phyloP scores from a whole-genome alignment of 2,329 filamentous ascomycete genomes.

The Metarhizium rileyi region DNA sequence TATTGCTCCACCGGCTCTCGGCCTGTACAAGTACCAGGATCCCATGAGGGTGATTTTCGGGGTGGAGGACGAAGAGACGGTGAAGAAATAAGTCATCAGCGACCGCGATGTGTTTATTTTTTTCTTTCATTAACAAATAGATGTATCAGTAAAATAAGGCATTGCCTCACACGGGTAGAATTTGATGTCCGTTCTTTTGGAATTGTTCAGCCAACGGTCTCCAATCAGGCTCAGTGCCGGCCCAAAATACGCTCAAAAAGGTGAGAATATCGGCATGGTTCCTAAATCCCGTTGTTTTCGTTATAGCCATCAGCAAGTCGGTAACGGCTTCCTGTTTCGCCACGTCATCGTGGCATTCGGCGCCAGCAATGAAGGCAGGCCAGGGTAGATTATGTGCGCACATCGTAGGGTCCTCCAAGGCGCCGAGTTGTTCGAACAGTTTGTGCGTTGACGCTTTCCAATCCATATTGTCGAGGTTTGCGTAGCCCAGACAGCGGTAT shows the following conservation, averaged over 20 bases:
- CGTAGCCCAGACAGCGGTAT: conserved; percentile 16
- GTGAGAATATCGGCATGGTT: conserved; percentile 14
- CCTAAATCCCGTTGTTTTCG: conserved; percentile 14
- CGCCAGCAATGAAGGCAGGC: conserved; percentile 20
- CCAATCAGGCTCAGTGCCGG: conserved; percentile 16
- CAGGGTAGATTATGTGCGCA: conserved; percentile 21
- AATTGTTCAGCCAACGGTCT: conserved; percentile 13
- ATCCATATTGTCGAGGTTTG: conserved; percentile 8
- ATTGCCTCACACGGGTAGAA: conserved; percentile 13
- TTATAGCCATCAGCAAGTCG: conserved; percentile 10
- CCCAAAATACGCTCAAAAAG: conserved; percentile 18
- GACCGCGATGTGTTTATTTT: too few species aligned
- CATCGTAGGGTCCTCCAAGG: conserved; percentile 13
- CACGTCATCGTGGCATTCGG: conserved; percentile 14
- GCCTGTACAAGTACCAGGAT: conserved; percentile 26
- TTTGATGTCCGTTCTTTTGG: conserved; percentile 14
- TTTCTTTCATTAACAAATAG: too few species aligned
- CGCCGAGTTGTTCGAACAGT: conserved; percentile 14
- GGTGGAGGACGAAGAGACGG: conserved; percentile 26
- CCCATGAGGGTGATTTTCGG: conserved; percentile 27
- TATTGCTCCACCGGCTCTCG: conserved; percentile 22
- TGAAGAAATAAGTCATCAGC: neutral
- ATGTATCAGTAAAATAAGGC: too few species aligned
- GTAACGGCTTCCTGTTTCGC: conserved; percentile 12
- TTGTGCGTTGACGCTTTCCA: conserved; percentile 10